Base-by-base conservation (phyloP, 2,329 filamentous ascomycete species). In the Bretziella fagacearum region DNA sequence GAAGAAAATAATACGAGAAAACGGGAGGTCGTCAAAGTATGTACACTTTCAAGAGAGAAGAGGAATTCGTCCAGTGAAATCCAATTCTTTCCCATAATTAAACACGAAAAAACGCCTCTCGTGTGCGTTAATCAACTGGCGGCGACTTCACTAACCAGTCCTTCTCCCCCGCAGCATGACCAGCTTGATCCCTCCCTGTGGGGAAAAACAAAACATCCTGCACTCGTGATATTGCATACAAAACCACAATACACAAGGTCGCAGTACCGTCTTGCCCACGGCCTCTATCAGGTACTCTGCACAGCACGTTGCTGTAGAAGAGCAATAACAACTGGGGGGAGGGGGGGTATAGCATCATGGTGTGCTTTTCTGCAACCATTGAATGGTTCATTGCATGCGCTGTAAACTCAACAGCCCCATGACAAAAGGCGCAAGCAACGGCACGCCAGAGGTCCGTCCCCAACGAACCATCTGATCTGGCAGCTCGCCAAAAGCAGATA, bases 111-210 rank as follows among this genome's bases (percentile, higher is more conserved):
- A 44, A 42, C 39, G 30, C 39, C 46, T 48, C 46, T 15, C 10
- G 22, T 36, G 46, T 40, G 44, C 35, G 15, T 29, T 47, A 20
- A 32, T 47, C n/a, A n/a, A 11, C 23, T 20, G 23, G 33, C 23
- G 23, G 44, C 35, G 18, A 32, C 23, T 40, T 40, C n/a, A 10
- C 13, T 10, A 26, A 17, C 18, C 15, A 44, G 25, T 30, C 27
- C 23, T 29, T 8, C 26, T 44, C n/a, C 40, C 29, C 25, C 29
- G 26, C 27, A 17, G n/a, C 29, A 17, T 29, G 17, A 27, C 32
- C 18, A 26, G 44, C 44, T 41, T 47, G 15, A 47, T 47, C 44
- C 44, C 35, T 47, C 35, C 22, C n/a, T n/a, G n/a, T n/a, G n/a
- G n/a, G n/a, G n/a, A n/a, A n/a, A n/a, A n/a, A 18, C 2, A 6